Percentiles rank a stretch among this genome's conserved stretches.
Evolutionary conservation across 345 rosid genomes (phyloP).

Genomic region (Rhodomyrtus tomentosa): DNA sequence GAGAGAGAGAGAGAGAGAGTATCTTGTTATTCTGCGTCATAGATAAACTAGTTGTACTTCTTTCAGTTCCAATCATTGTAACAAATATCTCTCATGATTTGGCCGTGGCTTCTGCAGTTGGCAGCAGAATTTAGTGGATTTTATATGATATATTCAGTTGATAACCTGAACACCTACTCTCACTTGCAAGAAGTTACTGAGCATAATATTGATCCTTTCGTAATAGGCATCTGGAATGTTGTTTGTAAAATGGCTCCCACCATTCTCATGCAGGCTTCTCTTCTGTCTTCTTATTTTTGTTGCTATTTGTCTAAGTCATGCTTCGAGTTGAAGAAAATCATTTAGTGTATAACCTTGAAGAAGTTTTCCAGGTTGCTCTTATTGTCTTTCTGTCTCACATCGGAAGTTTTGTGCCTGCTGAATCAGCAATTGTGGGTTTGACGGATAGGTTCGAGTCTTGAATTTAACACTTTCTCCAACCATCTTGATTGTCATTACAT

Average conservation of each 20-base stretch:
- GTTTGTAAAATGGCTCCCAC: neutral
- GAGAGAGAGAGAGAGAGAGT: neutral
- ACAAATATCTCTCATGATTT: neutral
- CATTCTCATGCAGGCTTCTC: neutral
- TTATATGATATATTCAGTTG: neutral
- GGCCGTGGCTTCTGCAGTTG: neutral
- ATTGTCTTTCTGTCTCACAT: constrained; percentile 94
- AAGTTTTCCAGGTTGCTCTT: constrained; percentile 66
- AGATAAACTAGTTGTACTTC: neutral
- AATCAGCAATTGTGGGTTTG: constrained; percentile 86
- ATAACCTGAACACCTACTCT: neutral
- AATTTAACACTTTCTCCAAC: constrained; percentile 6
- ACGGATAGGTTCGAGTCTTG: constrained; percentile 61
- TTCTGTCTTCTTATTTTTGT: neutral
- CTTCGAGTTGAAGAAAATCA: neutral
- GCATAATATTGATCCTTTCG: neutral
- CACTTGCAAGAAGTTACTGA: neutral
- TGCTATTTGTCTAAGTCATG: neutral
- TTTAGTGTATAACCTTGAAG: neutral
- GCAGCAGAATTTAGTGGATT: neutral
- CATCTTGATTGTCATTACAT: neutral
- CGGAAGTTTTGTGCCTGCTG: constrained; percentile 98
- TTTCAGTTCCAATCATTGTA: neutral
- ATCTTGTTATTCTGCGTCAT: neutral
- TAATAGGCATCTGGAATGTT: neutral